Evolutionary conservation across 2,329 filamentous ascomycete species (phyloP).

Genomic region (Colletotrichum navitas): DNA sequence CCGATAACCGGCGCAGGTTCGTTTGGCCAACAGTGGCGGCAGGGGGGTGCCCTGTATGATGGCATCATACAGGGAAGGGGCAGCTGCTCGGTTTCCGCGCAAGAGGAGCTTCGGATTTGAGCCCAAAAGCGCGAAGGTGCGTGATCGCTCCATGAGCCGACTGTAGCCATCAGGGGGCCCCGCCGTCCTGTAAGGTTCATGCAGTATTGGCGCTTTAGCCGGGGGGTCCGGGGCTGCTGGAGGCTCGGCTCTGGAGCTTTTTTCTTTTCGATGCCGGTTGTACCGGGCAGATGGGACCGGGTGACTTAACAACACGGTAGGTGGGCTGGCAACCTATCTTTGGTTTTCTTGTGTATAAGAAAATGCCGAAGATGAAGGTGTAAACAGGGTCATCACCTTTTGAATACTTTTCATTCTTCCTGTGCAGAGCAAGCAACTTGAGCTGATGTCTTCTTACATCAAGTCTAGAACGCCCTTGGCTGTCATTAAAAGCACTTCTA

Average conservation of each 20-base stretch:
- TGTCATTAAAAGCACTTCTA: not conserved
- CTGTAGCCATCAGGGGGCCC: constrained; percentile 36
- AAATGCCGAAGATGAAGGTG: not conserved
- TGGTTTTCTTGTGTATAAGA: not conserved
- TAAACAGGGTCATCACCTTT: not conserved
- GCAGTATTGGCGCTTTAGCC: constrained; percentile 17
- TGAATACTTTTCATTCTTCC: not conserved
- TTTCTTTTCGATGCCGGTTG: not conserved
- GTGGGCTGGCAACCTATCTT: not conserved
- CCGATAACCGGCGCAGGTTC: constrained; percentile 38
- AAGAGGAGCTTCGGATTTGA: constrained; percentile 65
- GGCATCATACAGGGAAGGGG: constrained; percentile 7
- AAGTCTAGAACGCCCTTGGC: not conserved
- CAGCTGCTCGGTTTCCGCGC: constrained; percentile 44
- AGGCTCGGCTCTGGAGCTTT: not conserved
- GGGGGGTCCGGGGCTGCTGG: not conserved
- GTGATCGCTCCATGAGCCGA: constrained; percentile 32
- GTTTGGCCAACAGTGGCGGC: not conserved
- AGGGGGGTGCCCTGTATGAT: not conserved
- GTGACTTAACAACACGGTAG: constrained; percentile 17
- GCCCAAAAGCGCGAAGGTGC: constrained; percentile 74
- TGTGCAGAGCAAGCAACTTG: too few relatives aligned
- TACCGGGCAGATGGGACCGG: not conserved
- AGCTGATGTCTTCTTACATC: not conserved
- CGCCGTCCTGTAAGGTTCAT: constrained; percentile 14